Evolutionary conservation across 2,329 filamentous ascomycete species (phyloP), one percentile per base, ranked within the genome.

Genomic region (Byssothecium circinans): DNA sequence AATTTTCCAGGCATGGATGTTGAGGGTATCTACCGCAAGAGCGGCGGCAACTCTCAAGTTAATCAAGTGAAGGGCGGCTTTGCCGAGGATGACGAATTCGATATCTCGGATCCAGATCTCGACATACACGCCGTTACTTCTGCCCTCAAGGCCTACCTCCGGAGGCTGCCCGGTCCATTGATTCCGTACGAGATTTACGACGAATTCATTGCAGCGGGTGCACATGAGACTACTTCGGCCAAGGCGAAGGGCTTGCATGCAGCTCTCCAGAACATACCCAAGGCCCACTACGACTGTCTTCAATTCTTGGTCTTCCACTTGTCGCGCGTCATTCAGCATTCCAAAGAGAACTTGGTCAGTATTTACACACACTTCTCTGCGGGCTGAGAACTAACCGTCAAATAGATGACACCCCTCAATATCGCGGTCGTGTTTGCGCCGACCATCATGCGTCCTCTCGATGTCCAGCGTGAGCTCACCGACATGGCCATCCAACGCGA

Each of bases 1-100:
- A 30, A 14, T 8, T 18, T 11, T 36, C 20, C 47, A 80, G 78
- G 79, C 37, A 96, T 99, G 89, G 91, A 97, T 62, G 83, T 95
- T 59, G 94, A 97, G 74, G 94, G 94, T 53, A 95, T 99, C 61
- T 99, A 99, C 75, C 86, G 94, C 64, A 99, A 99, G 79, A 96
- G 91, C 41, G 94, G 94, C 47, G 94, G 91, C 57, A 91, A 88
- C 62, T 90, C 89, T 8, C 90, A 95, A 69, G 88, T 96, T 67
- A 95, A 95, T 70, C 80, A 83, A 63, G 89, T 99, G 60, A 89
- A 92, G 64, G 88, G 91, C 57, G 91, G 91, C 11, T 97, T 99
- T 68, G 91, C 96, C 70, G 87, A 85, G 69, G 86, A 83, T 49
- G 82, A 88, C 55, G 89, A 92, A 64, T 94, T 85, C 67, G 92